Percentiles rank a stretch among this genome's conserved stretches.
phyloP scores from a whole-genome alignment of 2,329 filamentous ascomycete genomes.

The Didymella glomerata region DNA sequence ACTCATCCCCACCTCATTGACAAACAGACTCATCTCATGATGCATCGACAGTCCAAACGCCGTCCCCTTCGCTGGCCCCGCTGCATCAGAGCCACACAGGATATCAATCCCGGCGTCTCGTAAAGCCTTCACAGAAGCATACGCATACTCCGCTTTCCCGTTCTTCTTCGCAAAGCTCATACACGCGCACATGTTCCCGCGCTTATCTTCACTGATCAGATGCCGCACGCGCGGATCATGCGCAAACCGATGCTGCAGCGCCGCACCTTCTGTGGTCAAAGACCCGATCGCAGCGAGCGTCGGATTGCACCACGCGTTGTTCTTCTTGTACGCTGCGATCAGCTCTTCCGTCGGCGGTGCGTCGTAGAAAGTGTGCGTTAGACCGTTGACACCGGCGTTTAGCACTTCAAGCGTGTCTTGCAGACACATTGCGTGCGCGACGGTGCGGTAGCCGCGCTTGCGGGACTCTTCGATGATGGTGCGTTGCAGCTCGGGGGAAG shows the following conservation, averaged over 20 bases:
- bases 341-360: slow-evolving; percentile 50
- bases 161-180: slow-evolving; percentile 50
- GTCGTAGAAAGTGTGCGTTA: slow-evolving; percentile 57
- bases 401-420: slow-evolving; percentile 55
- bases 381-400: slow-evolving; percentile 53
- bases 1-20: slow-evolving; percentile 54
- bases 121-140: slow-evolving; percentile 53
- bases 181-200: slow-evolving; percentile 52
- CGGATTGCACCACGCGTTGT: slow-evolving; percentile 55
- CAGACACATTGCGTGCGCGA: slow-evolving; percentile 54
- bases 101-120: slow-evolving; percentile 54
- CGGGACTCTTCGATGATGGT: slow-evolving; percentile 55
- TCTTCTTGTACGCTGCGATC: slow-evolving; percentile 54
- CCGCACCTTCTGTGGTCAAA: slow-evolving; percentile 53
- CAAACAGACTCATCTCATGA: slow-evolving; percentile 55
- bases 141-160: slow-evolving; percentile 52
- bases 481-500: slow-evolving; percentile 56
- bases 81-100: slow-evolving; percentile 55
- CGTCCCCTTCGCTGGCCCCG: slow-evolving; percentile 55
- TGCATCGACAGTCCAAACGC: slow-evolving; percentile 55
- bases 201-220: slow-evolving; percentile 46
- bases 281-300: slow-evolving; percentile 54
- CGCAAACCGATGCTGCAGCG: slow-evolving; percentile 52
- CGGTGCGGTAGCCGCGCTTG: slow-evolving; percentile 47
- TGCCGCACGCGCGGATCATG: slow-evolving; percentile 50